Conservation (phyloP, 2,329 filamentous ascomycete species). For the Coleophoma cylindrospora region DNA sequence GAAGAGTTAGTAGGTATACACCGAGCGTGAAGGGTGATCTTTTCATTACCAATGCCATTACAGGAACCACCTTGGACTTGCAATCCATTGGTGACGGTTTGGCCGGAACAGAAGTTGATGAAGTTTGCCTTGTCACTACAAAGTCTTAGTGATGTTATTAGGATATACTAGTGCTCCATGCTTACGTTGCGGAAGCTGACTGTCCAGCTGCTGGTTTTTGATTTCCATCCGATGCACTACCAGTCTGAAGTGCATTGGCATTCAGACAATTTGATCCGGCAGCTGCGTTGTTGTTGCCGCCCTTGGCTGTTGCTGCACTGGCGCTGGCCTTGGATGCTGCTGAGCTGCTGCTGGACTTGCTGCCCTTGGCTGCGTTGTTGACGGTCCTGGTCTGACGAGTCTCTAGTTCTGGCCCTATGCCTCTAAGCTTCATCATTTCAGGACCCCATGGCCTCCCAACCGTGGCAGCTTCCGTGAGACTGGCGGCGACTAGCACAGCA, state of each 20-base stretch:
- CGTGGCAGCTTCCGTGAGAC: too few species aligned
- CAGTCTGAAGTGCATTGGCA: conserved; percentile 16
- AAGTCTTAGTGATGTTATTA: conserved; percentile 12
- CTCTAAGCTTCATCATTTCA: too few species aligned
- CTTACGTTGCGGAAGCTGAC: conserved; percentile 24
- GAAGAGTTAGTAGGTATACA: background rate
- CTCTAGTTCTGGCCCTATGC: too few species aligned
- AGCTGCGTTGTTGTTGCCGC: conserved; percentile 15
- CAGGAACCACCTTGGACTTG: conserved; percentile 54
- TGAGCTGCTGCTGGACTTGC: background rate
- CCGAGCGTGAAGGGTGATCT: background rate
- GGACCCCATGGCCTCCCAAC: too few species aligned
- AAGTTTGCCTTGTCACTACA: conserved; percentile 34
- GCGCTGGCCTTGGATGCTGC: conserved; percentile 10
- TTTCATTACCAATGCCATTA: conserved; percentile 33
- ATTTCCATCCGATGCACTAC: conserved; percentile 37
- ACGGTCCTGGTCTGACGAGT: too few species aligned
- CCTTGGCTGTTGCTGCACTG: conserved; percentile 16
- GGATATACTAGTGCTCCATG: background rate
- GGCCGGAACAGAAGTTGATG: conserved; percentile 21
- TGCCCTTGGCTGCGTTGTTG: background rate
- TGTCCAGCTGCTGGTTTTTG: conserved; percentile 28
- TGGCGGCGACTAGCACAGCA: too few species aligned
- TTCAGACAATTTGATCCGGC: conserved; percentile 29
- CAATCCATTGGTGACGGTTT: conserved; percentile 50